These are phyloP conservation scores for Tylopilus felleus DNA, from an alignment of 768 basidiomycete genomes.

Conservation along the genomic window DNA sequence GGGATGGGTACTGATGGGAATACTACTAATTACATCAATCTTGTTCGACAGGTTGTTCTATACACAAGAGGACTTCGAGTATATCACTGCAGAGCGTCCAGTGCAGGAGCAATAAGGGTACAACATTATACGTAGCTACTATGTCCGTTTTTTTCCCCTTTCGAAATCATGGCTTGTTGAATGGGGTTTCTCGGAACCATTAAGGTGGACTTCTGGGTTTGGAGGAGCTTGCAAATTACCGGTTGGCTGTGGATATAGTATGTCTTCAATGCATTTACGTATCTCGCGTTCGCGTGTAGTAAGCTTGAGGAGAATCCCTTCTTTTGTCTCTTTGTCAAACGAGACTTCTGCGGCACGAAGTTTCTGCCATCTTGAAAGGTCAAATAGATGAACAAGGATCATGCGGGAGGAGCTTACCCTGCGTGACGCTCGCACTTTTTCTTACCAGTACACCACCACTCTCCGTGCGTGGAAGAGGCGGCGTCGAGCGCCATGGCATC, in stretches of 20 bases:
- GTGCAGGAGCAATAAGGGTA: constrained; percentile 23
- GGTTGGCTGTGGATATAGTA: constrained; percentile 48
- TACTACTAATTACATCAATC: constrained; percentile 12
- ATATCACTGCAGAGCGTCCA: constrained; percentile 12
- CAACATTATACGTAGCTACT: constrained; percentile 23
- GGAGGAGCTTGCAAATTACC: constrained; percentile 34
- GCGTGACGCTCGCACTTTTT: constrained; percentile 75
- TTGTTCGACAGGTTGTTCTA: constrained; percentile 2
- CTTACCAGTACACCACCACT: constrained; percentile 81
- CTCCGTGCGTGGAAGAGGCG: constrained; percentile 33
- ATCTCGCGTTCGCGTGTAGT: constrained; percentile 76
- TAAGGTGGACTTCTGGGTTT: constrained; percentile 38
- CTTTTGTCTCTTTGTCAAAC: constrained; percentile 74
- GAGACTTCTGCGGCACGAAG: constrained; percentile 68
- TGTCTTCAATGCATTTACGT: constrained; percentile 73
- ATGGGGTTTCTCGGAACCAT: constrained; percentile 42
- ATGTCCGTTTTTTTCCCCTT: constrained; percentile 58
- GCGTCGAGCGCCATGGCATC: constrained; percentile 40
- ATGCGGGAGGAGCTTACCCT: constrained; percentile 46
- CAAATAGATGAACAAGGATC: not conserved
- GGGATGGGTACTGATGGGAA: constrained; percentile 76
- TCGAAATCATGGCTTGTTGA: constrained; percentile 43
- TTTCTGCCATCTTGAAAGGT: constrained; percentile 65
- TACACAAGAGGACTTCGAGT: constrained; percentile 1
- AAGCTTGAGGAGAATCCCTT: constrained; percentile 60